A percentile compares a stretch with the other conserved stretches of the same genome.
Evolutionary conservation across 768 basidiomycete genomes (phyloP).

Genomic region (Pulveroboletus sp.): DNA sequence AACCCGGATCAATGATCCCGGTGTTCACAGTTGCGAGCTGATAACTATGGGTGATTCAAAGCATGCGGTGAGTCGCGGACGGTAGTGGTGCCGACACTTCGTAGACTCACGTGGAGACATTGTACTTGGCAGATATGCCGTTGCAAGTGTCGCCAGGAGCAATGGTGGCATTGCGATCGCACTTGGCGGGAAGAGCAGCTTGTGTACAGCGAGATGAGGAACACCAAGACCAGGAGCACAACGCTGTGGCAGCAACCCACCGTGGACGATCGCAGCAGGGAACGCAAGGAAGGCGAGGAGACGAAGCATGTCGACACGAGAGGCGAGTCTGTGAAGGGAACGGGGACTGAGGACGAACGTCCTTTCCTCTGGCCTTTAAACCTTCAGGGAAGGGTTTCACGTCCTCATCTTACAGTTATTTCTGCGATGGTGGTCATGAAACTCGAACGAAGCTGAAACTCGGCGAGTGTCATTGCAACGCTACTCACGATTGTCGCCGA

Average conservation of each 20-base stretch:
- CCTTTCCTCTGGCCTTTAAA: constrained; percentile 18
- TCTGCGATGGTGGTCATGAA: not conserved
- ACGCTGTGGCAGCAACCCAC: constrained; percentile 8
- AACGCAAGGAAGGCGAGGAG: constrained; percentile 15
- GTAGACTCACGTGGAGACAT: constrained; percentile 55
- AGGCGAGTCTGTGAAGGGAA: not conserved
- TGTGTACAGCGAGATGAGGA: constrained; percentile 35
- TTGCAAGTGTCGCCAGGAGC: constrained; percentile 58
- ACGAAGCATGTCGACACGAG: constrained; percentile 15
- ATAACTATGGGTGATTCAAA: constrained; percentile 32
- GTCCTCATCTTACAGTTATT: not conserved
- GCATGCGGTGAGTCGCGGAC: not conserved
- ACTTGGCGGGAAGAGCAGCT: constrained; percentile 36
- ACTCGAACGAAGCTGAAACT: too few relatives aligned
- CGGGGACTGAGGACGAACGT: not conserved
- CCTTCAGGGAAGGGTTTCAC: not conserved
- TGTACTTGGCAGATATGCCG: constrained; percentile 54
- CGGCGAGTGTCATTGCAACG: too few relatives aligned
- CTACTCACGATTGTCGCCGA: too few relatives aligned
- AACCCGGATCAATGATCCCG: constrained; percentile 44
- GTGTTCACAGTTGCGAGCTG: constrained; percentile 54
- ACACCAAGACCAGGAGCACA: not conserved
- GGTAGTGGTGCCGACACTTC: not conserved
- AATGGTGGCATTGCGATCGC: constrained; percentile 61
- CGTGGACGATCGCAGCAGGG: constrained; percentile 10